Evolutionary conservation across 2,329 filamentous ascomycete genomes (phyloP), one percentile per base, ranked within the genome.

Genomic region (Venturia nashicola): DNA sequence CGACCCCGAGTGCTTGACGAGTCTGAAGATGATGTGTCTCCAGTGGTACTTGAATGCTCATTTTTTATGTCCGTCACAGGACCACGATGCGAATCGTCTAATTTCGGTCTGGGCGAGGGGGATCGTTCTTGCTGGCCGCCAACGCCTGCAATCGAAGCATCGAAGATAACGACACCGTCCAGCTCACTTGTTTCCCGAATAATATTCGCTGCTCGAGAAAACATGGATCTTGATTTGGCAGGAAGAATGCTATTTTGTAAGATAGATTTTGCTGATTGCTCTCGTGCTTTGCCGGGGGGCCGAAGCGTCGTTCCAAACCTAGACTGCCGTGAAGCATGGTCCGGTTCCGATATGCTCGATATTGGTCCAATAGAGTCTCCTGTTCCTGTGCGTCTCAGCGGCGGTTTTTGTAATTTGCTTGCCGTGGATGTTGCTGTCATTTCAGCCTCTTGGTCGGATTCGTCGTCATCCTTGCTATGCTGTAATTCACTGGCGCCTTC

Each of bases 161-260:
- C 74, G 48, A 75, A 74, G 64, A 76, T 76, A 4, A 72, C 68
- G 4, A 69, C 71, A 14, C 74, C 74, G 55, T 75, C 73, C 11
- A 72, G 69, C 63, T 75, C 73, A 9, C 71, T 74, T 0, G 72
- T 71, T 57, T 75, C 72, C 0, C 73, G 69, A n/a, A 76, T 74
- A 70, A 76, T 75, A 54, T 71, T 73, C 4, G 73, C 72, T 9
- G 74, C 74, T 36, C 73, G 66, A 23, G 68, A 69, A 48, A 76
- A 76, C 7, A 73, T 71, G 5, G 69, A 27, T 42, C 63, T 67
- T 2, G 64, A 46, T 2, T 62, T 60, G 5, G 60, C n/a, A 12
- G 66, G 62, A 3, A 67, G 44, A 18, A 67, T 64, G 18, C n/a
- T 59, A 4, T 67, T 62, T 36, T 65, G 65, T 6, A 65, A 61